Base-by-base conservation (phyloP, 2,329 filamentous ascomycete species). In the Pestalotiopsis sp. region DNA sequence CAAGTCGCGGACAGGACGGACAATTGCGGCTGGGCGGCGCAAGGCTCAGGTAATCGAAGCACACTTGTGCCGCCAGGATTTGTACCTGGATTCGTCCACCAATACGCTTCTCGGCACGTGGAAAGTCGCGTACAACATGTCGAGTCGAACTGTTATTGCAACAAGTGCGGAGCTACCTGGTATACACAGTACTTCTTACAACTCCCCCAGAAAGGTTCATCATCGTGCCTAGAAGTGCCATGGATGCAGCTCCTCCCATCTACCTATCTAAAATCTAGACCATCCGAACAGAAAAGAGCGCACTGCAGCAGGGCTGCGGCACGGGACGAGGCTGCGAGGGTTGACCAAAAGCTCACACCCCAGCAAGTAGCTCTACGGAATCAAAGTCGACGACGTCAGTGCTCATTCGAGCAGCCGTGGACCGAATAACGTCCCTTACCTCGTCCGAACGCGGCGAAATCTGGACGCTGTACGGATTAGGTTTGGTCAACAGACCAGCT, bases 401-500 rank as follows among this genome's bases (percentile, higher is more conserved):
- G 52, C 23, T 57, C 52, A 57, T 57, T 57, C 52, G 52, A 57
- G 52, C 17, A 57, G 52, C 52, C 17, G 52, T 57, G 17, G 52
- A 57, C 52, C 23, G 52, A 57, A 57, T 57, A 20, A 57, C 23
- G 17, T 20, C n/a, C 52, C 23, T 57, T 3, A 25, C 52, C 23
- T 20, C 52, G 52, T 57, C 52, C 23, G 52, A 57, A 57, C 52
- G 52, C n/a, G 52, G n/a, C 52, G 23, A 57, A 57, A 57, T 57
- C 23, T 57, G 52, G 23, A 57, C 52, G 23, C 52, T 57, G 52
- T 57, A 57, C 23, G 52, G 52, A 25, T 57, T 57, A 57, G 52
- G 52, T 25, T 57, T 57, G 52, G 52, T 57, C 52, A 57, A 57
- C 52, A 57, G 52, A 57, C 52, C 52, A 25, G 52, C 52, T 57